Percentiles rank a stretch among this genome's conserved stretches.
phyloP scores from a whole-genome alignment of 1,139 yeast species.

The Yamadazyma sp. region DNA sequence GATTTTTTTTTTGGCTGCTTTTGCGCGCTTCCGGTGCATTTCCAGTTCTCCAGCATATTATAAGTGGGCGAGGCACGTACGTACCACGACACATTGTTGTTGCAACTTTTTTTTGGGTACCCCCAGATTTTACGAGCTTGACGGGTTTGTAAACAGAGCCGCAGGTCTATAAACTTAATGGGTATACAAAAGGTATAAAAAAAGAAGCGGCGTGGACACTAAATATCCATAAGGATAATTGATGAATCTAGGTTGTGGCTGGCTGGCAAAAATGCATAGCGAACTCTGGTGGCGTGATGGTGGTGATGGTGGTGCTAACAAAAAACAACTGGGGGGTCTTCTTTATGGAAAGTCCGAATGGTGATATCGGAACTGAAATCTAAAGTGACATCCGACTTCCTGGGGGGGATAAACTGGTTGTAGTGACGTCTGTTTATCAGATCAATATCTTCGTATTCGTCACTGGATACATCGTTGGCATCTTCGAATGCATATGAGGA shows the following conservation, averaged over 20 bases:
- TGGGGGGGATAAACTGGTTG: neutral
- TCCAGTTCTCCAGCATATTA: too few relatives aligned
- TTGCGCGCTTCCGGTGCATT: neutral
- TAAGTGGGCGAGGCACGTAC: neutral
- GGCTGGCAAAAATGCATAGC: too few relatives aligned
- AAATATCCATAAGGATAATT: too few relatives aligned
- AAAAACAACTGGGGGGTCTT: constrained; percentile 2
- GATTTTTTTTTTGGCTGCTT: neutral
- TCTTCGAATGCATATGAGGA: neutral
- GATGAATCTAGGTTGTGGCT: too few relatives aligned
- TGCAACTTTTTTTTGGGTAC: neutral
- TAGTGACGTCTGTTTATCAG: constrained; percentile 2
- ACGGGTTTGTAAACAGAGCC: neutral
- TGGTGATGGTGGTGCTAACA: too few relatives aligned
- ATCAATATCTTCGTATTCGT: constrained; percentile 1
- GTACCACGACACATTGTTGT: neutral
- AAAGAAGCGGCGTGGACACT: too few relatives aligned
- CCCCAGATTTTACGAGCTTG: neutral
- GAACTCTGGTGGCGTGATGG: too few relatives aligned
- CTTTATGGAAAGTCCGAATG: neutral
- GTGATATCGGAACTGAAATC: neutral
- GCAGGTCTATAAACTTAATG: neutral
- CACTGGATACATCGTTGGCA: neutral
- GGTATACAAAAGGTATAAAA: neutral
- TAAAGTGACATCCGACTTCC: neutral